Evolutionary conservation across 1,139 yeast genomes (phyloP), one percentile per base, ranked within the genome.

Genomic region (Saccharomycopsis crataegensis): DNA sequence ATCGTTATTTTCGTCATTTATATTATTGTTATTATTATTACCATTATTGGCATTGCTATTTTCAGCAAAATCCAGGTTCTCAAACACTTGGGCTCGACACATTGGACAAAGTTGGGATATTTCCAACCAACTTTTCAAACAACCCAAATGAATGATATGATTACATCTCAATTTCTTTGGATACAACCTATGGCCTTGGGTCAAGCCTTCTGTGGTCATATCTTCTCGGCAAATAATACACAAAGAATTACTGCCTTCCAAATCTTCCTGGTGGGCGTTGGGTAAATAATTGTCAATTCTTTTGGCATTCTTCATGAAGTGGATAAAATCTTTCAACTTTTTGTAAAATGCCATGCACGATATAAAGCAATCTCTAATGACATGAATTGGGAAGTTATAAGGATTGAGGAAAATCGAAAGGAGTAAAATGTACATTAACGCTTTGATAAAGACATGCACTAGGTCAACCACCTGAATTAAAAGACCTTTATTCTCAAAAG

Each of bases 61-160:
- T 40, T 42, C 36, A n/a, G 61, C 59, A 33, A 59, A 60, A 14
- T 65, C 67, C 14, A 58, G 59, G 34, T 60, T 62, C 49, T 62
- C 67, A 56, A 77, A 73, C 2, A 90, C 96, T n/a, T 84, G 79
- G 17, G 84, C 73, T 60, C 97, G 76, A 68, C 98, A 93, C 55
- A 91, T 81, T 0, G 99, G 99, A 70, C 99, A 93, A 34, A 82
- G 79, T 62, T 86, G 94, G 0, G 96, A 88, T 60, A 96, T 76
- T 64, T 88, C 96, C 61, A 93, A 73, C 99, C 99, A 93, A 61
- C 87, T 86, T 64, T 87, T 86, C 59, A 93, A 75, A 67, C 99
- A 93, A 2, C 96, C 93, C 71, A 86, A 73, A 66, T 93, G 99
- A 57, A 93, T 75, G 54, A 89, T 84, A 67, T 93, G 99, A 17